A percentile compares a stretch with the other conserved stretches of the same genome.
phyloP scores from a whole-genome alignment of 2,329 filamentous ascomycete genomes.

The Aspergillus sp. region DNA sequence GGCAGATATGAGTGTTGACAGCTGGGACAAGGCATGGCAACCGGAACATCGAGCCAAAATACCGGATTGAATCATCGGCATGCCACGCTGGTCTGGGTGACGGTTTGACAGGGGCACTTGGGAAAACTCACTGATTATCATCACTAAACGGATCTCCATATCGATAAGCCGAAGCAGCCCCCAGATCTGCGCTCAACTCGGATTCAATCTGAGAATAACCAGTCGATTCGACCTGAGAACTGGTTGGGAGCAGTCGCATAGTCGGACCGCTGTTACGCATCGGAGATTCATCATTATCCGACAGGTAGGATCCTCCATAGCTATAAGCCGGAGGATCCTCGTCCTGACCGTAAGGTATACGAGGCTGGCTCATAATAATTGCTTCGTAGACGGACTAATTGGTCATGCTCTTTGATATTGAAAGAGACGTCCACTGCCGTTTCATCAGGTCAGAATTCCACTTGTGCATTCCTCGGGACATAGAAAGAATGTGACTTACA shows the following conservation, averaged over 20 bases:
- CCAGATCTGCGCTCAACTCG: constrained; percentile 28
- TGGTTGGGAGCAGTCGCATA: constrained; percentile 47
- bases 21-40: constrained; percentile 8
- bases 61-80: constrained; percentile 13
- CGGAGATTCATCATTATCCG: constrained; percentile 29
- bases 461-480: neutral
- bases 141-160: constrained; percentile 23
- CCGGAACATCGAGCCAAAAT: constrained; percentile 1
- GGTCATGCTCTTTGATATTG: constrained; percentile 9
- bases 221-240: constrained; percentile 33
- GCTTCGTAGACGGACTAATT: neutral
- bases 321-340: constrained; percentile 46
- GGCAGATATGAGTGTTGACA: neutral
- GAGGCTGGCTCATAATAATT: constrained; percentile 21
- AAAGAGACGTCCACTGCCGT: neutral
- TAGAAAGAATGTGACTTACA: constrained; percentile 9
- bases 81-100: constrained; percentile 4
- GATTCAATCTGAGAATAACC: constrained; percentile 32
- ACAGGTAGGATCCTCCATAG: constrained; percentile 30
- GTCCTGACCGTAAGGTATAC: constrained; percentile 37
- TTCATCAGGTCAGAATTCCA: neutral
- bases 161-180: constrained; percentile 27
- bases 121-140: constrained; percentile 14
- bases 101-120: constrained; percentile 9
- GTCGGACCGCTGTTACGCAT: constrained; percentile 38